Percentiles rank a stretch among this genome's conserved stretches.
Evolutionary conservation across 192 early-diverging fungal species (phyloP).

Genomic region (Backusella australiensis): DNA sequence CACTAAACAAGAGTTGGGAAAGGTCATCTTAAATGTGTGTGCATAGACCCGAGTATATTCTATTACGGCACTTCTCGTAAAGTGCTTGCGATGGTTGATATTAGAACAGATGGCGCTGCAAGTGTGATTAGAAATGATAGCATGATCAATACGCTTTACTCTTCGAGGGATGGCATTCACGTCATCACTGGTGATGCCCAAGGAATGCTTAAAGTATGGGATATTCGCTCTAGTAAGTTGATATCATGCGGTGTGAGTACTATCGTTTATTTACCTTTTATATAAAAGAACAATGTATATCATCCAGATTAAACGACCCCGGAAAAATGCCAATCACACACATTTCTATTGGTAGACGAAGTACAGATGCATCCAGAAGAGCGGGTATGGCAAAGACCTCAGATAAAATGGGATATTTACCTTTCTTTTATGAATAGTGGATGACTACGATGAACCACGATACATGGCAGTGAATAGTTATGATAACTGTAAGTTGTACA

Average conservation of each 20-base stretch:
- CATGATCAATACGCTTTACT: conserved; percentile 83
- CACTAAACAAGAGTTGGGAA: background rate
- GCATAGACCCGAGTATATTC: conserved; percentile 68
- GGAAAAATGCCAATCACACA: conserved; percentile 78
- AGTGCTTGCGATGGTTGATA: conserved; percentile 64
- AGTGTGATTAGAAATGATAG: conserved; percentile 59
- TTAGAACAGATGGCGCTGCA: conserved; percentile 23
- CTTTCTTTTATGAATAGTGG: conserved; percentile 18
- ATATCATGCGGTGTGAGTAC: background rate
- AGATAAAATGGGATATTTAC: background rate
- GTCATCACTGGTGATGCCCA: conserved; percentile 82
- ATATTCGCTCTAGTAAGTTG: conserved; percentile 67
- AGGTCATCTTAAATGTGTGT: no score
- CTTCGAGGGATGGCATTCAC: conserved; percentile 67
- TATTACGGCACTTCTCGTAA: conserved; percentile 79
- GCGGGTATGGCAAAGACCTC: conserved; percentile 22
- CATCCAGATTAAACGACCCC: conserved; percentile 58
- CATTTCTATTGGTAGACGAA: conserved; percentile 55
- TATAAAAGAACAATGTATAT: conserved; percentile 51
- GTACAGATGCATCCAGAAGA: conserved; percentile 37
- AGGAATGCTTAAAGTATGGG: conserved; percentile 93
- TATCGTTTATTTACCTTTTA: background rate
- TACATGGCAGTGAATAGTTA: conserved; percentile 92
- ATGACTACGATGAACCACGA: conserved; percentile 63
- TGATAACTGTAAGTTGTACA: conserved; percentile 75